Percentiles rank a stretch among this genome's conserved stretches.
Evolutionary conservation across 208 protist genomes (phyloP).

Genomic region (Leptomonas pyrrhocoris): DNA sequence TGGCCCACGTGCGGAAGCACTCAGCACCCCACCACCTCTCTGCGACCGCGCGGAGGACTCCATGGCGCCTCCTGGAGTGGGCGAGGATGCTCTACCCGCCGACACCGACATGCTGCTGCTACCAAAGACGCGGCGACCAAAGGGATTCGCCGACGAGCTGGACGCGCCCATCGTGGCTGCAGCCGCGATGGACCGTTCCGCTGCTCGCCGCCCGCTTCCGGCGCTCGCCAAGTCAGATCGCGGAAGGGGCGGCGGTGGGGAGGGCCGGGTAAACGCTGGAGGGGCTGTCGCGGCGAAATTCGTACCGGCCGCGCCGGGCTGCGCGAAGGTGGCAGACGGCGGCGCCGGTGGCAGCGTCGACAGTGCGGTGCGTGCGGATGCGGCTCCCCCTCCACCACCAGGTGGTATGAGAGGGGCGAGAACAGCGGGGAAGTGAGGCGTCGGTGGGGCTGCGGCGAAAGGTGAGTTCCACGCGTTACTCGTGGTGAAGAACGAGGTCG

Average conservation of each 20-base stretch:
- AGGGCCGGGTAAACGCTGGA: background rate
- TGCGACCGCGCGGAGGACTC: too few species aligned
- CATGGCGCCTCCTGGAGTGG: too few species aligned
- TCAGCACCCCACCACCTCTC: too few species aligned
- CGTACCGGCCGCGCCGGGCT: background rate
- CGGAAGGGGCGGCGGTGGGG: background rate
- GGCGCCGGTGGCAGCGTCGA: conserved; percentile 15
- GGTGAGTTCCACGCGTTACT: conserved; percentile 15
- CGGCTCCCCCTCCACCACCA: background rate
- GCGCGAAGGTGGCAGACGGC: conserved; percentile 16
- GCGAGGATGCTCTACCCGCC: background rate
- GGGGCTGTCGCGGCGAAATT: conserved; percentile 29
- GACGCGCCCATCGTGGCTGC: background rate
- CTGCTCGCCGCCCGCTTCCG: background rate
- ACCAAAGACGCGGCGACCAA: conserved; percentile 53
- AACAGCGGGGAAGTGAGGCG: conserved; percentile 8
- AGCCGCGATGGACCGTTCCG: background rate
- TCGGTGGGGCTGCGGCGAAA: background rate
- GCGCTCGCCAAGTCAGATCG: background rate
- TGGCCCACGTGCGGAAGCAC: background rate
- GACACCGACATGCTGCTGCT: conserved; percentile 25
- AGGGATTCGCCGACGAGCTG: conserved; percentile 27
- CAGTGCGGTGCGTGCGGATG: background rate
- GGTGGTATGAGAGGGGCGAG: conserved; percentile 21
- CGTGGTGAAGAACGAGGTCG: background rate